phyloP scores from a whole-genome alignment of 352 stramenopile genomes.

The Hyaloperonospora brassicae region DNA sequence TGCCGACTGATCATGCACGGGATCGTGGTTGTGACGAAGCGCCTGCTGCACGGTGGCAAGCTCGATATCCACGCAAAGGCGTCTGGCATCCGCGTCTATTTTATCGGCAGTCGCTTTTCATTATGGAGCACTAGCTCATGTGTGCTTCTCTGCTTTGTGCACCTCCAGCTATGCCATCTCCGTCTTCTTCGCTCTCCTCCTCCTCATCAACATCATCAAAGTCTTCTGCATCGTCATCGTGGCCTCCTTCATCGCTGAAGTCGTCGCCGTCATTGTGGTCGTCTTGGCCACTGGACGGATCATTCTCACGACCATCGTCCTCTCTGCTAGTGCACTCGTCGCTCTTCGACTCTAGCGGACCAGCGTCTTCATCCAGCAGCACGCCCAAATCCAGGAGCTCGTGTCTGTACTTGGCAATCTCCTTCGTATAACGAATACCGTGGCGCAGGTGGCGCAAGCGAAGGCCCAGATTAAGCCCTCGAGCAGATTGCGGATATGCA shows the following conservation, averaged over 20 bases:
- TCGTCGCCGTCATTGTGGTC: constrained; percentile 2
- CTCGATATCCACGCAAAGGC: constrained; percentile 6
- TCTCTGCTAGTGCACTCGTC: constrained; percentile 2
- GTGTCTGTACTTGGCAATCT: constrained; percentile 47
- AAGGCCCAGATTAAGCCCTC: constrained; percentile 65
- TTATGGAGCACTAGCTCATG: constrained; percentile 6
- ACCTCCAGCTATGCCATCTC: too few relatives aligned
- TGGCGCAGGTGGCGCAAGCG: constrained; percentile 60
- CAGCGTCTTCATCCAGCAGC: constrained; percentile 12
- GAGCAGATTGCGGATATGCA: constrained; percentile 46
- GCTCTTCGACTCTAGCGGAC: constrained; percentile 1
- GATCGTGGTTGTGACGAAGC: constrained; percentile 1
- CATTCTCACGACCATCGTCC: constrained; percentile 4
- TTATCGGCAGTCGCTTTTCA: not conserved
- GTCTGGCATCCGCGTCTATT: not conserved
- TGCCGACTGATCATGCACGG: not conserved
- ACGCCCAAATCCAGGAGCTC: constrained; percentile 36
- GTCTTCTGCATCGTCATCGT: constrained; percentile 5
- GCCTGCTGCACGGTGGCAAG: not conserved
- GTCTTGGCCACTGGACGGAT: constrained; percentile 9
- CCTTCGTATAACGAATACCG: constrained; percentile 52
- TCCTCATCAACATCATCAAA: constrained; percentile 3
- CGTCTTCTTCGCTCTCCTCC: constrained; percentile 2
- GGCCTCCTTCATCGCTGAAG: not conserved
- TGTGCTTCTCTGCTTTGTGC: too few relatives aligned